Evolutionary conservation across 2,329 filamentous ascomycete genomes (phyloP).

Genomic region (Fusarium compactum): DNA sequence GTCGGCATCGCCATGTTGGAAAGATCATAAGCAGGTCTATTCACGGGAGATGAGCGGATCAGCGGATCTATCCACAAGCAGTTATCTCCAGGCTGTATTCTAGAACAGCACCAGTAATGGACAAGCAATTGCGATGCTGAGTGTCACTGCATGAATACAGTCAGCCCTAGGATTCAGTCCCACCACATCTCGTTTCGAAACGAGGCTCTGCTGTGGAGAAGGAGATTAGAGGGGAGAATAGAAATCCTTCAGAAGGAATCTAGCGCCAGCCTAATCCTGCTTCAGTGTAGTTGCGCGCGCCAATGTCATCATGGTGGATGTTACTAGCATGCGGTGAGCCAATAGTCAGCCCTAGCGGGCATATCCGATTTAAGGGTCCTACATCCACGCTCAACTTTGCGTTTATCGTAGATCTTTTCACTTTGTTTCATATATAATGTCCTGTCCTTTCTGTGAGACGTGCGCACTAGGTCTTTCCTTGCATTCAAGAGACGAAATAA

Average conservation of each 20-base stretch:
- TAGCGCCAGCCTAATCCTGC: background rate
- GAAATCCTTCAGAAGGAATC: background rate
- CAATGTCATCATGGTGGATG: background rate
- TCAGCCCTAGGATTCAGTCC: background rate
- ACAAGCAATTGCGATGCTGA: rapidly evolving
- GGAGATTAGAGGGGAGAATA: background rate
- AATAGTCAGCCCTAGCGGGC: background rate
- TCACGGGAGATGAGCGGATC: background rate
- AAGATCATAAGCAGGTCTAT: background rate
- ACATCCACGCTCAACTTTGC: background rate
- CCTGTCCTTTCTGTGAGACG: background rate
- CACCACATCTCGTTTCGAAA: background rate
- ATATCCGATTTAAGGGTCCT: background rate
- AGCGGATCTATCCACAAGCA: background rate
- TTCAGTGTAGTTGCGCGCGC: background rate
- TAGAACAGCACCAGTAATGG: background rate
- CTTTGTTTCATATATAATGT: background rate
- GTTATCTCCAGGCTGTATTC: background rate
- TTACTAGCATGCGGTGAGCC: background rate
- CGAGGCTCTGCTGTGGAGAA: background rate
- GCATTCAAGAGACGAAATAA: background rate
- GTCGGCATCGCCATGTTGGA: background rate
- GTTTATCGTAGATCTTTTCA: background rate
- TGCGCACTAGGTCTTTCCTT: background rate
- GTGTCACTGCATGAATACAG: background rate